Conservation (phyloP, 345 rosid species). For the Sisymbrium altissimum region DNA sequence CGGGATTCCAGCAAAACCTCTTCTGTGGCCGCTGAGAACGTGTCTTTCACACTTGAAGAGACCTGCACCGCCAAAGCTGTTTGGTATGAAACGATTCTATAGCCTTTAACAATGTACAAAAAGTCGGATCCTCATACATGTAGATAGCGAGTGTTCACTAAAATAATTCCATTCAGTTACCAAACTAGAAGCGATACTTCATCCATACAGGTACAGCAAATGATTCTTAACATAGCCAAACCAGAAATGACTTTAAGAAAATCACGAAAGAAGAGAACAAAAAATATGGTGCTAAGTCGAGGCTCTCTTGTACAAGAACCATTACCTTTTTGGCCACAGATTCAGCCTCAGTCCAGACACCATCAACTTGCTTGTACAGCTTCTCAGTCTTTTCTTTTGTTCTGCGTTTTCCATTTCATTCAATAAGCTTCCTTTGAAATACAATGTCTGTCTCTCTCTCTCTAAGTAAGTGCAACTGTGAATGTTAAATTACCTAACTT, state of each 20-base stretch:
- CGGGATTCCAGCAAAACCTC: slow-evolving; percentile 51
- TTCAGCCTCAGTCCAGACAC: slow-evolving; percentile 88
- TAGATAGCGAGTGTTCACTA: not conserved
- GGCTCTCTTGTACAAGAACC: not conserved
- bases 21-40: slow-evolving; percentile 69
- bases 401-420: slow-evolving; percentile 73
- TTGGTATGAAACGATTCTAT: not conserved
- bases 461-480: slow-evolving; percentile 11
- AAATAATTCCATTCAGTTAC: not conserved
- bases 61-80: slow-evolving; percentile 49
- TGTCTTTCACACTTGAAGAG: slow-evolving; percentile 74
- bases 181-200: not conserved
- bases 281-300: not conserved
- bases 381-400: slow-evolving; percentile 87
- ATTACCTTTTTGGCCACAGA: slow-evolving; percentile 86
- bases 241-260: not conserved
- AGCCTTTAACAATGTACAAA: slow-evolving; percentile 11
- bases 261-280: not conserved
- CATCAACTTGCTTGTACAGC: slow-evolving; percentile 84
- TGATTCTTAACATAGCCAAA: not conserved
- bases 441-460: slow-evolving; percentile 48
- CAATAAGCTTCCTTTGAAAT: slow-evolving; percentile 60
- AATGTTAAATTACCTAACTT: slow-evolving; percentile 55
- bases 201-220: not conserved
- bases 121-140: not conserved